phyloP scores from a whole-genome alignment of 148 eudicot species.

The Suaeda aralocaspica region DNA sequence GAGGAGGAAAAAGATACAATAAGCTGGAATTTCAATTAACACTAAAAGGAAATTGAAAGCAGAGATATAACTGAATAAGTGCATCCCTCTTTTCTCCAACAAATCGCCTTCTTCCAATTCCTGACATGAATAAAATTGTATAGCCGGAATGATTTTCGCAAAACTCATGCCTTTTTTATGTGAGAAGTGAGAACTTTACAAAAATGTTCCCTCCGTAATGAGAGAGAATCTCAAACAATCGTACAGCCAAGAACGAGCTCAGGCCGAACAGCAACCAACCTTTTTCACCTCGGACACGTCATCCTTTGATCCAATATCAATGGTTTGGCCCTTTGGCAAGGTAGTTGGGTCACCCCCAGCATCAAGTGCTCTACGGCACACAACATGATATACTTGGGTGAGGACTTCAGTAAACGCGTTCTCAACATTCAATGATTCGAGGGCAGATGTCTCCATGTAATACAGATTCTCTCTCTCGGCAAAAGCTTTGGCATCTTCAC shows the following conservation, averaged over 20 bases:
- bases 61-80: conserved; percentile 2
- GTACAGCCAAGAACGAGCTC: conserved; percentile 1
- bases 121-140: conserved; percentile 12
- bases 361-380: conserved; percentile 43
- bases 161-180: conserved; percentile 9
- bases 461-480: conserved; percentile 39
- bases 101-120: neutral
- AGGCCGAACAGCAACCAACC: conserved; percentile 43
- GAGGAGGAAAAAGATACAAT: neutral
- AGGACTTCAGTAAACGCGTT: conserved; percentile 45
- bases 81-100: neutral
- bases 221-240: neutral
- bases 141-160: conserved; percentile 9
- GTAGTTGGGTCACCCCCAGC: conserved; percentile 30
- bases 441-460: conserved; percentile 53
- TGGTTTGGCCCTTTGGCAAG: conserved; percentile 44
- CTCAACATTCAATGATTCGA: conserved; percentile 44
- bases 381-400: conserved; percentile 39
- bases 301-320: conserved; percentile 39
- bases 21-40: neutral
- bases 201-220: neutral
- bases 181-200: conserved; percentile 19
- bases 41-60: neutral
- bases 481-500: conserved; percentile 43
- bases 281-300: conserved; percentile 44